Conservation (phyloP, 768 basidiomycete genomes). For the Polyporus arcularius region DNA sequence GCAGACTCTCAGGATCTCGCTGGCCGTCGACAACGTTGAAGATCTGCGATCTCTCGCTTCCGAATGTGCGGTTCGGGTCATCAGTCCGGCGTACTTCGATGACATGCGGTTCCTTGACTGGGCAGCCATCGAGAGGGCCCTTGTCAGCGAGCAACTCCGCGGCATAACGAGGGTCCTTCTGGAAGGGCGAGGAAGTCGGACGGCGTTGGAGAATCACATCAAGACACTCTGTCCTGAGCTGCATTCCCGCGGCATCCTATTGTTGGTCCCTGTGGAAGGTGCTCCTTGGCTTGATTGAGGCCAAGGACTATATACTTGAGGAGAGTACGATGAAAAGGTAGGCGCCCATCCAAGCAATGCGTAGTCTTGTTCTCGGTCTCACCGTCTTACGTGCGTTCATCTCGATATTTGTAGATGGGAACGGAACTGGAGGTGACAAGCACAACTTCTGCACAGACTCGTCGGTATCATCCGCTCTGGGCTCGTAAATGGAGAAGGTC, state of each 20-base stretch:
- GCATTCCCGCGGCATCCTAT: constrained; percentile 4
- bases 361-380: too few species aligned
- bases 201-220: constrained; percentile 7
- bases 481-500: too few species aligned
- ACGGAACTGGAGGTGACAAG: too few species aligned
- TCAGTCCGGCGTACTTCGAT: constrained; percentile 19
- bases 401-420: too few species aligned
- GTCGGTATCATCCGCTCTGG: too few species aligned
- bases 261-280: neutral
- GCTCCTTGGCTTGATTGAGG: neutral
- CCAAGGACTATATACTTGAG: neutral
- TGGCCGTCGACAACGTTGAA: constrained; percentile 24
- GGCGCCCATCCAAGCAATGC: neutral
- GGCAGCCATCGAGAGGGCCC: constrained; percentile 8
- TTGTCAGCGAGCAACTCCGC: neutral
- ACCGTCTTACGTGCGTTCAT: too few species aligned
- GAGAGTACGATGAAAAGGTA: neutral
- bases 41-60: constrained; percentile 27
- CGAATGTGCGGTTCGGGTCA: constrained; percentile 25
- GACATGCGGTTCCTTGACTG: constrained; percentile 27
- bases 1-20: constrained; percentile 17
- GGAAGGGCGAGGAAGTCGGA: constrained; percentile 17
- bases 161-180: constrained; percentile 11
- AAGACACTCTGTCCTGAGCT: neutral
- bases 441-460: too few species aligned